phyloP scores from a whole-genome alignment of 2,329 filamentous ascomycete genomes.

The Ophiostoma tasmaniense region DNA sequence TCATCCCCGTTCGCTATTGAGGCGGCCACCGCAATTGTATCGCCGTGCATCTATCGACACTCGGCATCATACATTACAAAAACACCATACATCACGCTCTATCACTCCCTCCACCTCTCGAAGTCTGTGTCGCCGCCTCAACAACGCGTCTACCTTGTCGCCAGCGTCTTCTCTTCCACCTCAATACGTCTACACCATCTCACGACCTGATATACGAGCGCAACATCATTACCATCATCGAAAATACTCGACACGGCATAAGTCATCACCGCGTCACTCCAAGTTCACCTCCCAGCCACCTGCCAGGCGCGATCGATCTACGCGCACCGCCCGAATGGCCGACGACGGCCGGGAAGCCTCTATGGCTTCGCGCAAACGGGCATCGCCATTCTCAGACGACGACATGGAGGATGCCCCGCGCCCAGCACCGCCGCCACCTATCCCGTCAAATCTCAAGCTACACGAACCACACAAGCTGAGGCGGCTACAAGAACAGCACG shows the following conservation, averaged over 20 bases:
- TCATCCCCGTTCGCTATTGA: background rate
- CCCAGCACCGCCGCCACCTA: conserved; percentile 8
- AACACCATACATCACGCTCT: background rate
- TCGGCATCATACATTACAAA: background rate
- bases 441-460: conserved; percentile 7
- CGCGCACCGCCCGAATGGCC: conserved; percentile 10
- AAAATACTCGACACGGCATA: background rate
- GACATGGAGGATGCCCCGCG: conserved; percentile 6
- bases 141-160: background rate
- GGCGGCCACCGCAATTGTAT: background rate
- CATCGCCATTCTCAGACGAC: conserved; percentile 6
- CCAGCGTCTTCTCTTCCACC: background rate
- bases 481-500: conserved; percentile 14
- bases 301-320: background rate
- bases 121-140: background rate
- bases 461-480: conserved; percentile 17
- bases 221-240: background rate
- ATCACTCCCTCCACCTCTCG: background rate
- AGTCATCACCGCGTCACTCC: background rate
- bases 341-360: conserved; percentile 12
- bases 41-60: background rate
- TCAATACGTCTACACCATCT: background rate
- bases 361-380: conserved; percentile 13
- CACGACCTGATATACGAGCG: background rate
- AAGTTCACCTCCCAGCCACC: background rate